Evolutionary conservation across 306 rosid species (phyloP).

Genomic region (Crotalaria pallida): DNA sequence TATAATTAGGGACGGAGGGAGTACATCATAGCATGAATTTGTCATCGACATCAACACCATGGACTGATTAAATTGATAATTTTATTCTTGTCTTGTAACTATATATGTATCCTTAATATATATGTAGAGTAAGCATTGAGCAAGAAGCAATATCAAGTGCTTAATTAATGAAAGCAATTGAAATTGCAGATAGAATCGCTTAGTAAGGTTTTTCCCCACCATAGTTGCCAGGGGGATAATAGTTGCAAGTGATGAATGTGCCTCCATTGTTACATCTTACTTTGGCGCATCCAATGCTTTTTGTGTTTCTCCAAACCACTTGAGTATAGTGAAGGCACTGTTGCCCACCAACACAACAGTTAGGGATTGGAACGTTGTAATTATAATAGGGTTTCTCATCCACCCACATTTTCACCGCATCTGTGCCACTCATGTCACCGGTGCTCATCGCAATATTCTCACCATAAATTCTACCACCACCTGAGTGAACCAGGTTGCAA

Average conservation of each 20-base stretch:
- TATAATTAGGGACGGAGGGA: too few species aligned
- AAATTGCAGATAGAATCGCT: neutral
- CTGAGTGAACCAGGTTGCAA: slow-evolving; percentile 25
- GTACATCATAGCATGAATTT: neutral
- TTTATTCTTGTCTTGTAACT: neutral
- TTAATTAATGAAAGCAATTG: neutral
- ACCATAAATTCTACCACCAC: neutral
- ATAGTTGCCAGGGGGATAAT: slow-evolving; percentile 41
- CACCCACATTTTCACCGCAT: slow-evolving; percentile 34
- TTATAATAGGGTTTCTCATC: slow-evolving; percentile 29
- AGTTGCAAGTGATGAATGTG: slow-evolving; percentile 34
- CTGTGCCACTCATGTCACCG: neutral
- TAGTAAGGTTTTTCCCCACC: slow-evolving; percentile 31
- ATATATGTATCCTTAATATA: neutral
- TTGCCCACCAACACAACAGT: slow-evolving; percentile 24
- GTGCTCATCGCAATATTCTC: slow-evolving; percentile 32
- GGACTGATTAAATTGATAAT: neutral
- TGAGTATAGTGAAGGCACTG: slow-evolving; percentile 44
- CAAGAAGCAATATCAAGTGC: neutral
- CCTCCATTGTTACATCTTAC: slow-evolving; percentile 37
- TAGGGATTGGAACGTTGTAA: slow-evolving; percentile 11
- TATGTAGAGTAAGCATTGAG: too few species aligned
- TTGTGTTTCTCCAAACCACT: slow-evolving; percentile 36
- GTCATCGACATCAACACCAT: neutral
- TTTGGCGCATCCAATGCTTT: slow-evolving; percentile 45